These are phyloP conservation scores for Drechslera avenae DNA, from an alignment of 2,329 filamentous ascomycete genomes.

Conservation along the genomic window DNA sequence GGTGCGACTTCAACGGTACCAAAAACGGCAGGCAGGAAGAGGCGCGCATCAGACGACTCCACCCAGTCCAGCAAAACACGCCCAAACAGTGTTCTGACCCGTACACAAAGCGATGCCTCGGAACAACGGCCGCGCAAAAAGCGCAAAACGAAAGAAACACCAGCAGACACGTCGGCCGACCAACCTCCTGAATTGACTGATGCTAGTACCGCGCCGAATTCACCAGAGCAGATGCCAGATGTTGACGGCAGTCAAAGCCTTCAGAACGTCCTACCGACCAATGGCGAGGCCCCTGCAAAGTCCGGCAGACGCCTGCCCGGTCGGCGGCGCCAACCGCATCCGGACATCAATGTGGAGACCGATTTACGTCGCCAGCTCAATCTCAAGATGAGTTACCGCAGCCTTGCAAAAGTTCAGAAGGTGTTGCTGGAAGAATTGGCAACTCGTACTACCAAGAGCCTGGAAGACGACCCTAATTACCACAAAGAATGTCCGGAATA, in stretches of 20 bases:
- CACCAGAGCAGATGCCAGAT: conserved; percentile 45
- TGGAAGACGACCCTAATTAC: conserved; percentile 60
- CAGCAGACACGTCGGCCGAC: conserved; percentile 34
- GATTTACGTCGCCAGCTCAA: conserved; percentile 65
- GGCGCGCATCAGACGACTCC: conserved; percentile 43
- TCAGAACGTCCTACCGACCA: conserved; percentile 43
- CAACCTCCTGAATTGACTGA: conserved; percentile 46
- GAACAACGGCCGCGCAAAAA: conserved; percentile 46
- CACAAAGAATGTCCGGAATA: conserved; percentile 63
- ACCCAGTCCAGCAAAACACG: conserved; percentile 39
- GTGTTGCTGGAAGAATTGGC: conserved; percentile 69
- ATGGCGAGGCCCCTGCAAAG: conserved; percentile 46
- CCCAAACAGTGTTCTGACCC: conserved; percentile 42
- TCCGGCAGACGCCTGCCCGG: conserved; percentile 48
- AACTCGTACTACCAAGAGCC: conserved; percentile 62
- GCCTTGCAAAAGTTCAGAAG: conserved; percentile 67
- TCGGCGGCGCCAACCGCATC: conserved; percentile 54
- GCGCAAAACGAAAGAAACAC: conserved; percentile 38
- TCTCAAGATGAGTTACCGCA: conserved; percentile 68
- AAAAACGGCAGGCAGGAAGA: conserved; percentile 37
- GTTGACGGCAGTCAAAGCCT: conserved; percentile 39
- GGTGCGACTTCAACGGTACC: conserved; percentile 26
- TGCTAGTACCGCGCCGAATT: conserved; percentile 43
- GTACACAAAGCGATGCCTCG: conserved; percentile 44
- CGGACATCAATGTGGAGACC: conserved; percentile 53